phyloP scores from a whole-genome alignment of 1,139 yeast genomes.

The Geotrichum carabidarum region DNA sequence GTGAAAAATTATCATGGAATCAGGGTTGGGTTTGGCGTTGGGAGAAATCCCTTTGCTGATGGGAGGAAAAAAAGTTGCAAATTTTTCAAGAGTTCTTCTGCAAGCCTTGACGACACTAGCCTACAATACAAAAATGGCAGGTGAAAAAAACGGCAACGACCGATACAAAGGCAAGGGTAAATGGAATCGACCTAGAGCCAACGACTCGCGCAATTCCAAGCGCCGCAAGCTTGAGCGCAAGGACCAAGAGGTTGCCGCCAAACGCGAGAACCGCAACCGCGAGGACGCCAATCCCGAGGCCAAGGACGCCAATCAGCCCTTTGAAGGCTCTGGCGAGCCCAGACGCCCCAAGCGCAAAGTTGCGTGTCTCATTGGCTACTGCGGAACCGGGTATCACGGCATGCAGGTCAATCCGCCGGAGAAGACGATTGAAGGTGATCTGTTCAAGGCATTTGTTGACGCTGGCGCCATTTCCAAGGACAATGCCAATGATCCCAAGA shows the following conservation, averaged over 20 bases:
- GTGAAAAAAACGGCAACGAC: constrained; percentile 10
- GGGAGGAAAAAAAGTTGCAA: constrained; percentile 5
- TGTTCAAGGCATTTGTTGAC: constrained; percentile 74
- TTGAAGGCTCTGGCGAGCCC: constrained; percentile 38
- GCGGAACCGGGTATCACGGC: constrained; percentile 97
- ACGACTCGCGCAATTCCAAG: constrained; percentile 18
- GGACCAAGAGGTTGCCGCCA: constrained; percentile 15
- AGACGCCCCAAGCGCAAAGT: constrained; percentile 80
- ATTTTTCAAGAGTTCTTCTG: neutral
- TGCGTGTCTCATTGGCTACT: constrained; percentile 89
- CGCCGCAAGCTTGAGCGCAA: constrained; percentile 18
- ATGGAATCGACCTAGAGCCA: constrained; percentile 22
- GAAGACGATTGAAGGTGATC: constrained; percentile 86
- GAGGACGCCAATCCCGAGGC: constrained; percentile 13
- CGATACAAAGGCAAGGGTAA: constrained; percentile 20
- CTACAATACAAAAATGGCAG: constrained; percentile 2
- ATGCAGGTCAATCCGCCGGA: constrained; percentile 93
- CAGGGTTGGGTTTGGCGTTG: constrained; percentile 6
- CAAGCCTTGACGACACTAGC: neutral
- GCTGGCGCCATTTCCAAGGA: constrained; percentile 91
- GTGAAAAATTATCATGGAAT: constrained; percentile 1
- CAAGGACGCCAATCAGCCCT: constrained; percentile 9
- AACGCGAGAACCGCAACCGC: constrained; percentile 17
- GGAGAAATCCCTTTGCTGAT: constrained; percentile 2
- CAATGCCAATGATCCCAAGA: constrained; percentile 84